Percentiles rank a stretch among this genome's conserved stretches.
phyloP scores from a whole-genome alignment of 73 alveolate species.

The Paramecium primaurelia region DNA sequence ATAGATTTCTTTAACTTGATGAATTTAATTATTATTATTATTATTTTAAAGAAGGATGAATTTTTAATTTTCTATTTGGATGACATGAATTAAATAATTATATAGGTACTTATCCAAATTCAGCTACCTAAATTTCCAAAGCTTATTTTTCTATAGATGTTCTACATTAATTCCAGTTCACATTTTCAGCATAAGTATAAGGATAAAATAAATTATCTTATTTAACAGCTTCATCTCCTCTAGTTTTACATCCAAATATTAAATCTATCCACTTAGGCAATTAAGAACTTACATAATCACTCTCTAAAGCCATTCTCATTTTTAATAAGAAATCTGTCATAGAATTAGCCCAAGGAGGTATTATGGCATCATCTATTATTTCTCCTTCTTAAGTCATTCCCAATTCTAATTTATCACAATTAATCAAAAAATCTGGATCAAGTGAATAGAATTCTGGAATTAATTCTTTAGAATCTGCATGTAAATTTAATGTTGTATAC shows the following conservation, averaged over 20 bases:
- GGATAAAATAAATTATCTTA: constrained; percentile 93
- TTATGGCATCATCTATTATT: constrained; percentile 46
- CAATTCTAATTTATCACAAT: constrained; percentile 74
- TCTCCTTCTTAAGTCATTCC: constrained; percentile 77
- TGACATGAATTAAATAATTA: constrained; percentile 85
- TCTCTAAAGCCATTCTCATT: constrained; percentile 92
- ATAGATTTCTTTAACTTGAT: not conserved
- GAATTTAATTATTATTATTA: not conserved
- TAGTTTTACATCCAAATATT: constrained; percentile 88
- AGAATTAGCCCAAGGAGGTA: constrained; percentile 57
- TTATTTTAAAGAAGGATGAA: not conserved
- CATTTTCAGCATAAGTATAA: constrained; percentile 81
- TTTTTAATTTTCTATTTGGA: constrained; percentile 70
- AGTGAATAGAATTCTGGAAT: constrained; percentile 93
- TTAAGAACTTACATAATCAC: constrained; percentile 88
- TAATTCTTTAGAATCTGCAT: constrained; percentile 84
- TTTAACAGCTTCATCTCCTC: constrained; percentile 85
- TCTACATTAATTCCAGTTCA: constrained; percentile 75
- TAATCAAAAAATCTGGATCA: constrained; percentile 77
- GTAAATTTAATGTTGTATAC: constrained; percentile 67
- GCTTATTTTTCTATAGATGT: constrained; percentile 75
- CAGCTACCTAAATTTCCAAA: constrained; percentile 81
- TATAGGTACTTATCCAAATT: constrained; percentile 94
- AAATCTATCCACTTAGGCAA: constrained; percentile 94
- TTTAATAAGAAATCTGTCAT: constrained; percentile 85